Percentiles rank a stretch among this genome's conserved stretches.
Evolutionary conservation across 441 rosid species (phyloP).

Genomic region (Daphne laureola): DNA sequence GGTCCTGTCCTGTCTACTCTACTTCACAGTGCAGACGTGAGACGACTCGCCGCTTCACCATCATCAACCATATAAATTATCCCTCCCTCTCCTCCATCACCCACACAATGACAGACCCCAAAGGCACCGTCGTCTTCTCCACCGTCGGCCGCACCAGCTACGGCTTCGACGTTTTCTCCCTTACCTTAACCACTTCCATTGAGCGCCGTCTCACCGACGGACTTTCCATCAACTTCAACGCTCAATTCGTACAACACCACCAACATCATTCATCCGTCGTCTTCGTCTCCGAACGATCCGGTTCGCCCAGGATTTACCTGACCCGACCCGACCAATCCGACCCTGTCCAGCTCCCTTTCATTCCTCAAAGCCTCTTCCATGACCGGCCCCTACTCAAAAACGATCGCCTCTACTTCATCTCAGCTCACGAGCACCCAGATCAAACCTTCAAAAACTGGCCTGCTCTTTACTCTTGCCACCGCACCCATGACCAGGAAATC

Average conservation of each 20-base stretch:
- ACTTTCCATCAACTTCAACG: conserved; percentile 68
- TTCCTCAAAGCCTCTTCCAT: conserved; percentile 51
- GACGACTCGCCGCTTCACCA: conserved; percentile 1
- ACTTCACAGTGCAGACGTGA: no score
- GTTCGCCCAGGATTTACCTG: conserved; percentile 40
- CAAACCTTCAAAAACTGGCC: conserved; percentile 54
- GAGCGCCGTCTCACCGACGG: conserved; percentile 61
- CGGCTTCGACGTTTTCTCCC: conserved; percentile 77
- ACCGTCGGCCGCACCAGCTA: conserved; percentile 57
- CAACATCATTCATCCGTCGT: conserved; percentile 29
- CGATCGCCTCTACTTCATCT: conserved; percentile 48
- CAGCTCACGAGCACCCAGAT: conserved; percentile 63
- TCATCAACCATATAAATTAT: background rate
- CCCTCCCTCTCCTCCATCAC: background rate
- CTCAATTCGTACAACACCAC: conserved; percentile 34
- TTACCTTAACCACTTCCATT: conserved; percentile 19
- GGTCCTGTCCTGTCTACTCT: background rate
- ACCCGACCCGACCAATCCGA: conserved; percentile 25
- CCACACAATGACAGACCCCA: conserved; percentile 32
- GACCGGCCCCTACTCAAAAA: conserved; percentile 55
- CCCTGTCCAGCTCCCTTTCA: conserved; percentile 35
- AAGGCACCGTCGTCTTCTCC: conserved; percentile 62
- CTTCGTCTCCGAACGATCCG: conserved; percentile 62
- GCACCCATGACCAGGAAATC: conserved; percentile 11
- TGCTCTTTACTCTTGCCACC: conserved; percentile 38